phyloP scores from a whole-genome alignment of 345 rosid genomes.

The Syzygium aqueum region DNA sequence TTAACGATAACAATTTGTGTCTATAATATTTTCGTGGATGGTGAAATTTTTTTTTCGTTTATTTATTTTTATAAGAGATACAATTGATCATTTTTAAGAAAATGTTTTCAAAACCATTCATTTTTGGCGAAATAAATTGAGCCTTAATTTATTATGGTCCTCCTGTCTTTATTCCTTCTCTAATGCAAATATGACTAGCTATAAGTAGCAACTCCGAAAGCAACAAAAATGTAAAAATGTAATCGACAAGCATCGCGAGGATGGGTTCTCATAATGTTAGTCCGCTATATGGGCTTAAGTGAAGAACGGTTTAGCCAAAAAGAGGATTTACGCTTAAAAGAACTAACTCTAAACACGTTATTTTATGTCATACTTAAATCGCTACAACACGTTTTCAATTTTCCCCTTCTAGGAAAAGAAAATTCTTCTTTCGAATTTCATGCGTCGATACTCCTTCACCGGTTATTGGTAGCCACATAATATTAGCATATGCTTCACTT shows the following conservation, averaged over 20 bases:
- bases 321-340: background rate
- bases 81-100: too few relatives aligned
- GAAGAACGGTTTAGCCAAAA: background rate
- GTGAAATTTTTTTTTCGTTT: too few relatives aligned
- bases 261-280: background rate
- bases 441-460: background rate
- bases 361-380: background rate
- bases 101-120: too few relatives aligned
- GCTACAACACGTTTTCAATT: fast-evolving
- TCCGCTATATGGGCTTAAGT: background rate
- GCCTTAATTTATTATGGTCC: background rate
- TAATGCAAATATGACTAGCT: background rate
- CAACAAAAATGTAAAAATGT: too few relatives aligned
- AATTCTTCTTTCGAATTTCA: background rate
- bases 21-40: too few relatives aligned
- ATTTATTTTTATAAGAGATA: too few relatives aligned
- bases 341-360: background rate
- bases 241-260: background rate
- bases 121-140: too few relatives aligned
- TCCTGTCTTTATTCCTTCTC: background rate
- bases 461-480: background rate
- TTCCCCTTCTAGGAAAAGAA: background rate
- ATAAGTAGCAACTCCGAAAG: background rate
- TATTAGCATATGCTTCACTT: background rate
- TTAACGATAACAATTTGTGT: too few relatives aligned